Conservation (phyloP, 768 basidiomycete species). For the Rhodotorula diobovata region DNA sequence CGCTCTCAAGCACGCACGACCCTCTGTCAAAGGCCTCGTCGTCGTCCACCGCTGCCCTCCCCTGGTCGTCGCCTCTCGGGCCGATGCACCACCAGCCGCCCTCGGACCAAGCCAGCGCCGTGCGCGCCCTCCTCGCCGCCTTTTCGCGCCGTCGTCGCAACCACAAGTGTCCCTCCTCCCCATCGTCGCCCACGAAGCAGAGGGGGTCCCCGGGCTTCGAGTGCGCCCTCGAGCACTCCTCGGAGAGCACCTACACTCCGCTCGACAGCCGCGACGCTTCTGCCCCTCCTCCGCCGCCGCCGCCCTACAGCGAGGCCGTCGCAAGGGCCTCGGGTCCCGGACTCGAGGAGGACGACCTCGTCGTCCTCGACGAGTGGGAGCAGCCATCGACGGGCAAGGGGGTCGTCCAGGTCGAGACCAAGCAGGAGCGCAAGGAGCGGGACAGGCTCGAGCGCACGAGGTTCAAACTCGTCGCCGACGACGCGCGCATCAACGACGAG, state of each 20-base stretch:
- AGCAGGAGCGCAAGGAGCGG: neutral
- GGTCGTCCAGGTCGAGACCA: neutral
- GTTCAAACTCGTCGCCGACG: neutral
- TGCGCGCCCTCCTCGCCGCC: neutral
- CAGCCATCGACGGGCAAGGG: neutral
- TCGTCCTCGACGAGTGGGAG: neutral
- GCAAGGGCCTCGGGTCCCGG: neutral
- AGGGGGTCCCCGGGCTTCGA: neutral
- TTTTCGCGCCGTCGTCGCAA: neutral
- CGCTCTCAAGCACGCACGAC: no score
- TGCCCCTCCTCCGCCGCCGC: neutral
- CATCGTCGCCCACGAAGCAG: neutral
- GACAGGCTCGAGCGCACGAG: neutral
- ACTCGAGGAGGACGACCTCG: neutral
- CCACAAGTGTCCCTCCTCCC: neutral
- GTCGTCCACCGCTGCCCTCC: no score
- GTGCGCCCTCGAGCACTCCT: neutral
- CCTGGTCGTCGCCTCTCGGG: neutral
- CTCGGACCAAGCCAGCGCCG: neutral
- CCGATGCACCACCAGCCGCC: neutral
- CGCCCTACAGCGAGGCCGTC: neutral
- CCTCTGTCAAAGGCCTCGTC: neutral
- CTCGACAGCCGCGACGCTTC: rapidly evolving
- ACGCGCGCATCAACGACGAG: neutral
- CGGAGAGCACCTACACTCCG: neutral